Base-by-base conservation (phyloP, 768 basidiomycete genomes). In the Pulveroboletus sp. region DNA sequence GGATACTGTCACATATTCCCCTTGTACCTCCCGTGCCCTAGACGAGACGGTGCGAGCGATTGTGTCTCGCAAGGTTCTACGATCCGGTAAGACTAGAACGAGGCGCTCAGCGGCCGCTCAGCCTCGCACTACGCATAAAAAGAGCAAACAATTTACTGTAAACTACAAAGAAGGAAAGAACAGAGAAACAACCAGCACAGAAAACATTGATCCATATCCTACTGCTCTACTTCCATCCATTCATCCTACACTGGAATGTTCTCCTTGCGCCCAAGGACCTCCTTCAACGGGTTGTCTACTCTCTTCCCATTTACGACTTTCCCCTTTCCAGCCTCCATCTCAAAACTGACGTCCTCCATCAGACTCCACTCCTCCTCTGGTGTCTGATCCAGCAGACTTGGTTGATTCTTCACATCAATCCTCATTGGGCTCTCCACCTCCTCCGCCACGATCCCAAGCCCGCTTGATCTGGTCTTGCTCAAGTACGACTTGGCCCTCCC, bases 341-440 rank as follows among this genome's bases (percentile, higher is more conserved):
- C 82, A 52, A 81, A 83, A 57, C 80, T 83, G 30, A 79, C 60
- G 51, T 83, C 79, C 26, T 67, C 69, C 59, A 73, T 58, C 31
- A 62, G 58, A 28, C 65, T 70, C 74, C 71, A 79, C n/a, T 76
- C 75, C 43, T 79, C 78, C 55, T 81, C 80, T 26, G 77, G 79
- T 65, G 72, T 76, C 61, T 84, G 80, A 59, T 83, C 82, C 56
- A 84, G 59, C 56, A 84, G 61, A 55, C 78, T 80, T 8, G 67
- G 78, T 40, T 78, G 76, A 31, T 62, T 58, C 44, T 68, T 72
- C 48, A 75, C 43, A 46, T 75, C 73, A 40, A 81, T 59, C 13
- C 80, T 76, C 49, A 83, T 60, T 1, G 84, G 83, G 14, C 83
- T 83, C 14, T 70, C 67, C 38, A 67, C 68, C 11, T 70, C 69